Evolutionary conservation across 208 protist species (phyloP).

Genomic region (Trypanosomatidae sp.): DNA sequence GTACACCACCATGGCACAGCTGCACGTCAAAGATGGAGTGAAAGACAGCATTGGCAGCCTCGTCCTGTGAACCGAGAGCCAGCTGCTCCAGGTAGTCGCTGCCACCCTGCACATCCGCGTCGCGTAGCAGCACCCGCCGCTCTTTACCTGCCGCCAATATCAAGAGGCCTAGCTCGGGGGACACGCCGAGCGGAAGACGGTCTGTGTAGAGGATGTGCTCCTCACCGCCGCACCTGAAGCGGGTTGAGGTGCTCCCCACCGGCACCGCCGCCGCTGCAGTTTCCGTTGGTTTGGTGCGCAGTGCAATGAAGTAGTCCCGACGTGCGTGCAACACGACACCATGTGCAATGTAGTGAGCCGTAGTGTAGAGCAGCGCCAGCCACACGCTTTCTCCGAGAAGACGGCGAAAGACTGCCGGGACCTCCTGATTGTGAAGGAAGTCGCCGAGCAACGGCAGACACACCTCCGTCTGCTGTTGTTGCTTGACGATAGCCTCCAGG

Average conservation of each 20-base stretch:
- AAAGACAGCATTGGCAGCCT: constrained; percentile 76
- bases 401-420: constrained; percentile 55
- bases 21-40: constrained; percentile 66
- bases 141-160: constrained; percentile 74
- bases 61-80: constrained; percentile 73
- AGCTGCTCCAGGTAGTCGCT: constrained; percentile 72
- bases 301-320: constrained; percentile 70
- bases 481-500: constrained; percentile 39
- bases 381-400: constrained; percentile 76
- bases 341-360: constrained; percentile 84
- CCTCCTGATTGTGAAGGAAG: constrained; percentile 55
- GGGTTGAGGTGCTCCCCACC: not conserved
- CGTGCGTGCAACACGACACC: constrained; percentile 82
- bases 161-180: constrained; percentile 55
- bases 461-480: constrained; percentile 9
- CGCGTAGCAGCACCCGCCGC: constrained; percentile 61
- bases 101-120: constrained; percentile 30
- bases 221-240: constrained; percentile 17
- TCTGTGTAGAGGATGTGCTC: constrained; percentile 63
- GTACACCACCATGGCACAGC: constrained; percentile 54
- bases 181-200: constrained; percentile 60
- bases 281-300: constrained; percentile 14
- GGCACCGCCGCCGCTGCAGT: not conserved
- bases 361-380: constrained; percentile 74
- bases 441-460: constrained; percentile 39